phyloP scores from a whole-genome alignment of 169 alveolate genomes.

The Amoebophrya sp. region DNA sequence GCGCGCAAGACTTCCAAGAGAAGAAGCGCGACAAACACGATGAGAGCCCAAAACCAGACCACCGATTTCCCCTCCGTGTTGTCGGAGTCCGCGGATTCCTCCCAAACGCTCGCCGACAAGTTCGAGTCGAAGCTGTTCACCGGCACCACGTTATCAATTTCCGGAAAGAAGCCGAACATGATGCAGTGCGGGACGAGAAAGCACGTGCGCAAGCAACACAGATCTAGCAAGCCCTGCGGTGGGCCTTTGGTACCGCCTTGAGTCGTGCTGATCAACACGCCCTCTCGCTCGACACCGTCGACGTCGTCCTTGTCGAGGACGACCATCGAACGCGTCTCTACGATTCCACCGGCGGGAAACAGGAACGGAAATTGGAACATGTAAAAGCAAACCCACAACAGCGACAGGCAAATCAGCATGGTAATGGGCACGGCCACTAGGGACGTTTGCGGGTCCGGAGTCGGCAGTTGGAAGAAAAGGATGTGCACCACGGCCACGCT shows the following conservation, averaged over 20 bases:
- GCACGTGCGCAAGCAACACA: neutral
- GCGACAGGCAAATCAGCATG: neutral
- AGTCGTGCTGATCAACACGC: neutral
- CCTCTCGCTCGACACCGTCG: neutral
- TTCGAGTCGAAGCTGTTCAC: neutral
- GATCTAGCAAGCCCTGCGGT: neutral
- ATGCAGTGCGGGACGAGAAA: neutral
- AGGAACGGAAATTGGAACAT: neutral
- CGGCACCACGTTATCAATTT: neutral
- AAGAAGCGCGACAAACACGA: neutral
- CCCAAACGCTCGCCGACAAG: neutral
- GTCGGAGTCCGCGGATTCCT: neutral
- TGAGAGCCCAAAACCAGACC: neutral
- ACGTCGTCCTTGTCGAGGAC: neutral
- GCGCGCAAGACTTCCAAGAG: neutral
- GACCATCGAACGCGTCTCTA: neutral
- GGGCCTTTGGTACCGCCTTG: neutral
- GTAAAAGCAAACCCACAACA: neutral
- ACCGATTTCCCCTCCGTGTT: neutral
- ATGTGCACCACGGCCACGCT: neutral
- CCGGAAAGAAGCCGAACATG: neutral
- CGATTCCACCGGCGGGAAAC: neutral
- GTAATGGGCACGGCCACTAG: neutral
- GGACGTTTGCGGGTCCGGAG: neutral
- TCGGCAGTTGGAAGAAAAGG: neutral